Evolutionary conservation across 2,329 filamentous ascomycete species (phyloP).

Genomic region (Metarhizium robertsii): DNA sequence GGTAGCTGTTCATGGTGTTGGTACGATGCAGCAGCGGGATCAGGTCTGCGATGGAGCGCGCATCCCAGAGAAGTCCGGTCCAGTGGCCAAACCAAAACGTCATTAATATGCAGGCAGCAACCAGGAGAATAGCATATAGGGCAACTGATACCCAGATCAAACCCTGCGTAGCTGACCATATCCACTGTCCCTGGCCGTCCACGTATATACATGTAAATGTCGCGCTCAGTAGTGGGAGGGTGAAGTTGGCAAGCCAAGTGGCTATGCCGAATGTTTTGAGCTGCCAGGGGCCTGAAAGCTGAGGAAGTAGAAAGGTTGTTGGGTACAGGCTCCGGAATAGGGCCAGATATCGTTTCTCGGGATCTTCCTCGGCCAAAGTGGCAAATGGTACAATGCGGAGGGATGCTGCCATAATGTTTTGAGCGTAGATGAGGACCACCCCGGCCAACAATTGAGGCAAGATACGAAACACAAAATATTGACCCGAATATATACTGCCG

Average conservation of each 20-base stretch:
- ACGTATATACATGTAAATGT: slow-evolving; percentile 58
- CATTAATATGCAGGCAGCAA: slow-evolving; percentile 44
- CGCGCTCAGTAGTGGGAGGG: slow-evolving; percentile 71
- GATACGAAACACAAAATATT: slow-evolving; percentile 82
- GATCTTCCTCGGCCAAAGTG: slow-evolving; percentile 59
- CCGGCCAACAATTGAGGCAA: slow-evolving; percentile 70
- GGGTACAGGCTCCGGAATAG: slow-evolving; percentile 63
- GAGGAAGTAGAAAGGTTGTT: slow-evolving; percentile 55
- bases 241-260: slow-evolving; percentile 72
- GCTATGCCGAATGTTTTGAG: slow-evolving; percentile 57
- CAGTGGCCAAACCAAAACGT: slow-evolving; percentile 54
- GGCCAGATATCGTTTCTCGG: slow-evolving; percentile 50
- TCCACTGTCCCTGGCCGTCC: slow-evolving; percentile 48
- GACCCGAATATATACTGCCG: slow-evolving; percentile 55
- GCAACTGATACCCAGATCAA: slow-evolving; percentile 70
- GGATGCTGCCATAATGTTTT: slow-evolving; percentile 65
- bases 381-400: slow-evolving; percentile 70
- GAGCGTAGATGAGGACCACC: slow-evolving; percentile 64
- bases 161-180: slow-evolving; percentile 70
- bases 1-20: slow-evolving; percentile 67
- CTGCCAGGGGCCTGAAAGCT: slow-evolving; percentile 51
- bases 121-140: slow-evolving; percentile 59
- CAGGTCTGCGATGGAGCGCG: slow-evolving; percentile 71
- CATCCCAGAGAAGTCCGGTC: slow-evolving; percentile 80
- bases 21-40: slow-evolving; percentile 70